Base-by-base conservation (phyloP, 164 flowering plant genomes). In the Tinospora cordifolia region DNA sequence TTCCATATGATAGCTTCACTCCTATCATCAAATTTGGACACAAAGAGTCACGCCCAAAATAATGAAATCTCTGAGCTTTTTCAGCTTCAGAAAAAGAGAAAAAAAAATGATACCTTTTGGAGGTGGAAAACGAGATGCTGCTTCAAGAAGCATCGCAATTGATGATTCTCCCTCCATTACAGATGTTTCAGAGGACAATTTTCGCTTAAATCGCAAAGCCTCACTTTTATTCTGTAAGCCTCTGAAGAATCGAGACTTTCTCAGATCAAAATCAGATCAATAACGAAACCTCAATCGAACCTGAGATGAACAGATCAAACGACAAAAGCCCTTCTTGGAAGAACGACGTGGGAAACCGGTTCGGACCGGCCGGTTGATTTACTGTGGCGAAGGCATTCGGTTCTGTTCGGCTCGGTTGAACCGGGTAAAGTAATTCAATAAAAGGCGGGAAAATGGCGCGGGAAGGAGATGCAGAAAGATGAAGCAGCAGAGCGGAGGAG, bases 1-100 rank as follows among this genome's bases (percentile, higher is more conserved):
- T 94, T 19, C 98, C 97, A 69, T 94, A 94, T 0, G 93, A 86
- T 15, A 91, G 72, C 79, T 74, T 86, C 79, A 87, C 89, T 26
- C 90, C 96, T 87, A 46, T 17, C 69, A 9, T 25, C 14, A 14
- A 36, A 67, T 19, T 4, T 51, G 21, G 4, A n/a, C 59, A 51
- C 26, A 71, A 68, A 47, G n/a, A 6, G 22, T 36, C 2, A 58
- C 15, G 3, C 14, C 11, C 8, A 13, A 17, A 51, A 51, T 3
- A 22, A 8, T 15, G 21, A n/a, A 15, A 15, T 19, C 8, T 17
- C 59, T n/a, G 0, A 51, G 21, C n/a, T 15, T 51, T 51, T 30
- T 17, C 8, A 22, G 59, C 21, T 51, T 51, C 59, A 30, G 21
- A 46, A 25, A 39, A 0, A 5, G 34, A 66, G 5, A 6, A 5